A percentile compares a stretch with the other conserved stretches of the same genome.
phyloP scores from a whole-genome alignment of 306 rosid genomes.

The Begonia peltatifolia region DNA sequence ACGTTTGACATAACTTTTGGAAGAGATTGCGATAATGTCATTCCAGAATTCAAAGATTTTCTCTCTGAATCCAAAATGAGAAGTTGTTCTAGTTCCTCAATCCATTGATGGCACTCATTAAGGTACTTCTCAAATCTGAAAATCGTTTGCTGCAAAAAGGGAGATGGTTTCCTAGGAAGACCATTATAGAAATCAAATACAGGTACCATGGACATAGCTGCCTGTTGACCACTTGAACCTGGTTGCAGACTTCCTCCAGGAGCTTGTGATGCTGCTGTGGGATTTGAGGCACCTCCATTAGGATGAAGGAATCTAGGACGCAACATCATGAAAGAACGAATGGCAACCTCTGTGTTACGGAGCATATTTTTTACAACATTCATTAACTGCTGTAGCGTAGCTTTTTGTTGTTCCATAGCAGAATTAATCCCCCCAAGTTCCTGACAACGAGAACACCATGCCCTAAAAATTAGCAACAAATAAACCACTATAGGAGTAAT shows the following conservation, averaged over 20 bases:
- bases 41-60: constrained; percentile 36
- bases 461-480: background rate
- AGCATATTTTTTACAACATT: constrained; percentile 60
- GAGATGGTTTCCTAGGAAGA: constrained; percentile 88
- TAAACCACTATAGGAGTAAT: background rate
- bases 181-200: constrained; percentile 89
- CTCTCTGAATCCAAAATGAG: constrained; percentile 49
- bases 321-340: constrained; percentile 90
- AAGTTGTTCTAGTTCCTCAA: constrained; percentile 94
- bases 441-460: constrained; percentile 16
- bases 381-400: constrained; percentile 63
- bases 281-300: constrained; percentile 42
- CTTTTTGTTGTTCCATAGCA: constrained; percentile 76
- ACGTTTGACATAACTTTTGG: constrained; percentile 92
- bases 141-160: constrained; percentile 74
- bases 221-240: constrained; percentile 43
- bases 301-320: constrained; percentile 78
- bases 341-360: constrained; percentile 80
- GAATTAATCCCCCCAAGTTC: constrained; percentile 92
- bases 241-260: constrained; percentile 33
- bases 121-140: constrained; percentile 82
- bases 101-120: constrained; percentile 73
- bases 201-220: constrained; percentile 53
- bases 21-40: constrained; percentile 71
- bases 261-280: constrained; percentile 56